phyloP scores from a whole-genome alignment of 768 basidiomycete genomes.

The Boletus insuetus region DNA sequence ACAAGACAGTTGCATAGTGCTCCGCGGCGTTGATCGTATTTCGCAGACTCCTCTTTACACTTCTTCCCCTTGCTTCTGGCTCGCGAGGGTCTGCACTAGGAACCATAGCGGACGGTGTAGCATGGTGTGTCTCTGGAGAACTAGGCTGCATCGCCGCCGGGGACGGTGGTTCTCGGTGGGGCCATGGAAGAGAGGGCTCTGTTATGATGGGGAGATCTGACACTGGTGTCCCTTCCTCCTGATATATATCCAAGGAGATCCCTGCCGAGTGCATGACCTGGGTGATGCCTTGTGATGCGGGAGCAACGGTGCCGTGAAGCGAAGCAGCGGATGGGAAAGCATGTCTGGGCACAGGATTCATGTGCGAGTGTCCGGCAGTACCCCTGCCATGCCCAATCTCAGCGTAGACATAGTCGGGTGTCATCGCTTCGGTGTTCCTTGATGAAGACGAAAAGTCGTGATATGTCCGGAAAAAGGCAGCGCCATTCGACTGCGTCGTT shows the following conservation, averaged over 20 bases:
- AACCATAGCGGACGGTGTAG: slow-evolving; percentile 34
- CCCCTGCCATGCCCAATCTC: slow-evolving; percentile 77
- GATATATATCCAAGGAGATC: slow-evolving; percentile 22
- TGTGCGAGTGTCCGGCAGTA: slow-evolving; percentile 24
- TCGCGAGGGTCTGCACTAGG: slow-evolving; percentile 29
- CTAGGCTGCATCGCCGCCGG: slow-evolving; percentile 32
- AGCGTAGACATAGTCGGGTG: slow-evolving; percentile 71
- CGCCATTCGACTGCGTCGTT: slow-evolving; percentile 53
- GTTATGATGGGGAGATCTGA: slow-evolving; percentile 10
- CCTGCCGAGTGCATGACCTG: slow-evolving; percentile 37
- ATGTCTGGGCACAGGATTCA: slow-evolving; percentile 21
- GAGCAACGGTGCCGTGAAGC: slow-evolving; percentile 17
- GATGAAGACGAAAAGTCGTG: slow-evolving; percentile 43
- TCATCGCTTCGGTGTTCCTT: slow-evolving; percentile 53
- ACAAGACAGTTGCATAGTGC: slow-evolving; percentile 65
- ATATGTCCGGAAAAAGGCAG: slow-evolving; percentile 61
- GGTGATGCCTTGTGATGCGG: slow-evolving; percentile 31
- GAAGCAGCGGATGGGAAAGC: slow-evolving; percentile 21
- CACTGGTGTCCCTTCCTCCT: slow-evolving; percentile 9
- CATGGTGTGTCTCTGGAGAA: slow-evolving; percentile 42
- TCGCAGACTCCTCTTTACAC: slow-evolving; percentile 62
- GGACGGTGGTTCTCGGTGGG: slow-evolving; percentile 42
- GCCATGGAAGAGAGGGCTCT: slow-evolving; percentile 39
- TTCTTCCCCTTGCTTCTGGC: slow-evolving; percentile 51
- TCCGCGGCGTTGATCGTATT: slow-evolving; percentile 70